These are phyloP conservation scores for Populus pruinosa DNA, from an alignment of 345 rosid species.

Conservation along the genomic window DNA sequence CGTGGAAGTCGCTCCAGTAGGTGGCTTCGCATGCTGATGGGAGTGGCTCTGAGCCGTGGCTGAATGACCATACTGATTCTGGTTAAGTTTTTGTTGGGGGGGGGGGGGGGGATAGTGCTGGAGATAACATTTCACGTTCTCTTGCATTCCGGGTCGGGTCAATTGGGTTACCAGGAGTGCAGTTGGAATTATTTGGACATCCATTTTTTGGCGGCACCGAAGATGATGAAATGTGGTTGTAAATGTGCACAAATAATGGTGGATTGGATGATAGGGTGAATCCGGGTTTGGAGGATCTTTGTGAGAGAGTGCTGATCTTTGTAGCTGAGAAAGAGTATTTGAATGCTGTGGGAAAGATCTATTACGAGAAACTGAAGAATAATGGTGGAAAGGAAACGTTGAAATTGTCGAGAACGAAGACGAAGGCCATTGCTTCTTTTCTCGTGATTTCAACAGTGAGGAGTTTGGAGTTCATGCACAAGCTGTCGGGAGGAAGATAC, in stretches of 20 bases:
- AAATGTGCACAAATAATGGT: constrained; percentile 12
- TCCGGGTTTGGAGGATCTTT: neutral
- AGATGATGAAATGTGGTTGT: constrained; percentile 42
- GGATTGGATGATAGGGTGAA: neutral
- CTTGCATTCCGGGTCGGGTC: constrained; percentile 30
- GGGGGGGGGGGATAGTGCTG: constrained; percentile 40
- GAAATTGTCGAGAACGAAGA: constrained; percentile 6
- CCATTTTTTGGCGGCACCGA: constrained; percentile 46
- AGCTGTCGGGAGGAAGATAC: too few relatives aligned
- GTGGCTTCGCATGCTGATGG: constrained; percentile 30
- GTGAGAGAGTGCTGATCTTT: neutral
- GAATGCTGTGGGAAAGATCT: neutral
- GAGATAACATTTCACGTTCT: constrained; percentile 38
- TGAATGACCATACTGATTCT: constrained; percentile 30
- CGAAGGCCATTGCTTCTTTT: constrained; percentile 15
- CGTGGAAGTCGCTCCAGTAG: constrained; percentile 49
- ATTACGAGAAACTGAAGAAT: neutral
- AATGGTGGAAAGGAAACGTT: neutral
- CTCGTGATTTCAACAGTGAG: neutral
- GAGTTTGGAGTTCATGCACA: neutral
- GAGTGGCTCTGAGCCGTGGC: constrained; percentile 37
- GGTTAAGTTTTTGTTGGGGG: constrained; percentile 18
- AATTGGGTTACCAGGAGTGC: constrained; percentile 19
- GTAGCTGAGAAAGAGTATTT: neutral
- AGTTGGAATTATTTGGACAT: constrained; percentile 33